Percentiles rank a stretch among this genome's conserved stretches.
These are phyloP conservation scores for Annulohypoxylon truncatum DNA, from an alignment of 2,329 filamentous ascomycete species.

Conservation along the genomic window DNA sequence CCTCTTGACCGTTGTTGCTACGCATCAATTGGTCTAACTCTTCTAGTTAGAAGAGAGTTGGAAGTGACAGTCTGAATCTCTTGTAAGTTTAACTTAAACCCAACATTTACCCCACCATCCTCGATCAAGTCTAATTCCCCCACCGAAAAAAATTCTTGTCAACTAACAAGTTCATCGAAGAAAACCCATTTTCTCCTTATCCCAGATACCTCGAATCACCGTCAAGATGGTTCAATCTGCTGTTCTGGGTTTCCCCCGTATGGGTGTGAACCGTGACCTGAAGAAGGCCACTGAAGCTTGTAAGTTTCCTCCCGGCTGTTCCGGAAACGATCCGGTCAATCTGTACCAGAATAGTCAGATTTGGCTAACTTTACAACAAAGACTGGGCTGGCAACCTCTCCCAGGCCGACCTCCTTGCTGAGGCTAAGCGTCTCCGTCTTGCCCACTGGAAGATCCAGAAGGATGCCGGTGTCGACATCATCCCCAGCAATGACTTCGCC, in stretches of 20 bases:
- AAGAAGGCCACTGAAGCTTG: constrained; percentile 99
- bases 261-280: constrained; percentile 97
- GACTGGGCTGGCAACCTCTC: constrained; percentile 95
- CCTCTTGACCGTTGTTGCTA: constrained; percentile 37
- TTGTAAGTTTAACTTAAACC: constrained; percentile 39
- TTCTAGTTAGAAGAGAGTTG: constrained; percentile 38
- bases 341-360: constrained; percentile 4
- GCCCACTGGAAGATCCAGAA: constrained; percentile 99
- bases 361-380: constrained; percentile 39
- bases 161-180: constrained; percentile 27
- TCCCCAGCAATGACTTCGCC: constrained; percentile 99
- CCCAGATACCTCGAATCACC: constrained; percentile 47
- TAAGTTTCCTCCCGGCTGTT: constrained; percentile 52
- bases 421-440: constrained; percentile 96
- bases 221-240: constrained; percentile 74
- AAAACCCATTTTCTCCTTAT: constrained; percentile 38
- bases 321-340: background rate
- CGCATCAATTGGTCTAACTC: constrained; percentile 28
- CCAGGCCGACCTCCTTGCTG: constrained; percentile 87
- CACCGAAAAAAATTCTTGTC: constrained; percentile 19
- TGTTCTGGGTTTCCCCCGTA: constrained; percentile 98
- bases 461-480: constrained; percentile 95
- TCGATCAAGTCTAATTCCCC: background rate
- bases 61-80: constrained; percentile 44
- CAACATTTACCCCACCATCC: background rate